These are phyloP conservation scores for Pseudogymnoascus sp. DNA, from an alignment of 2,329 filamentous ascomycete species.

Conservation along the genomic window DNA sequence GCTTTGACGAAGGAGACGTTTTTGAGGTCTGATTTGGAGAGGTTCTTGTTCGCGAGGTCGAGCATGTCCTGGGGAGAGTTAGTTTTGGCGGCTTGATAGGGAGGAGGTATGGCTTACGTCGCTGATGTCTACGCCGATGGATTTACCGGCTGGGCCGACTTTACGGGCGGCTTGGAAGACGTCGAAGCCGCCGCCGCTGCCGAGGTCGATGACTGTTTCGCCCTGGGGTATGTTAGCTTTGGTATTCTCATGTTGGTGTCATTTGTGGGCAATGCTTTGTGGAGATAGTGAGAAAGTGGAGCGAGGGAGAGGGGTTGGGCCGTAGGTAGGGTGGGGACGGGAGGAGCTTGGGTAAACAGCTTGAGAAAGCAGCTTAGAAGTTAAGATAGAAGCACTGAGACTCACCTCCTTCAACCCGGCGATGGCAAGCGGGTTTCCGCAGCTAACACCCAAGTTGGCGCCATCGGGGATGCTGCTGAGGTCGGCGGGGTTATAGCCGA, in stretches of 20 bases:
- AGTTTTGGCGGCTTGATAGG: not conserved
- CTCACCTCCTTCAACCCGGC: conserved; percentile 9
- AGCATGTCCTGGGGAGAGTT: conserved; percentile 46
- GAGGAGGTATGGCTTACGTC: conserved; percentile 31
- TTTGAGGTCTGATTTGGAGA: conserved; percentile 28
- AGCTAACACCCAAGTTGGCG: conserved; percentile 20
- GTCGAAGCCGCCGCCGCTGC: conserved; percentile 52
- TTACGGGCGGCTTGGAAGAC: conserved; percentile 46
- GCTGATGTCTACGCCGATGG: conserved; percentile 55
- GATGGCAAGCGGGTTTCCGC: conserved; percentile 21
- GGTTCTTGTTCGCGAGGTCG: conserved; percentile 40
- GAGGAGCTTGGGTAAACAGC: not conserved
- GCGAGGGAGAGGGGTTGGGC: not conserved
- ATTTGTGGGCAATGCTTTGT: conserved; percentile 25
- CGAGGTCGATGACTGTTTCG: conserved; percentile 51
- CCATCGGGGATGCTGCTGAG: conserved; percentile 17
- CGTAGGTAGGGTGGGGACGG: not conserved
- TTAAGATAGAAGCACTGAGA: not conserved
- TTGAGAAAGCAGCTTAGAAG: not conserved
- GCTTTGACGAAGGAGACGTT: conserved; percentile 47
- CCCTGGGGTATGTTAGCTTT: conserved; percentile 31
- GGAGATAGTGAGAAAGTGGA: not conserved
- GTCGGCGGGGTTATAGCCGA: conserved; percentile 21
- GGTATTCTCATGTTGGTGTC: conserved; percentile 35
- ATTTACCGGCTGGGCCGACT: conserved; percentile 41